phyloP scores from a whole-genome alignment of 2,329 filamentous ascomycete genomes.

The Penicillium sp. region DNA sequence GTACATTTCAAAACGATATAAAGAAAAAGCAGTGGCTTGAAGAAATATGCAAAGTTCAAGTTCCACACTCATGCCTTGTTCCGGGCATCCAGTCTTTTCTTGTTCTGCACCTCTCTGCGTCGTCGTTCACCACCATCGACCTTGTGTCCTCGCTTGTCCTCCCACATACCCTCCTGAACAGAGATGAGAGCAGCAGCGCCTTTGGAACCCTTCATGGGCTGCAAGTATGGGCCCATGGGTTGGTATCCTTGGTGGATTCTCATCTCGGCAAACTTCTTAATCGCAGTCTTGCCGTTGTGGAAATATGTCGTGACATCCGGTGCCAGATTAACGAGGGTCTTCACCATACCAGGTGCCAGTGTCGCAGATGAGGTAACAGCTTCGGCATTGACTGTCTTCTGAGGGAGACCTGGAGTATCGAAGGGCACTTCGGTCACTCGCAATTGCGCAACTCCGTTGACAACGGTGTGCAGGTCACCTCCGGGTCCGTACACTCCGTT shows the following conservation, averaged over 20 bases:
- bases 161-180: slow-evolving; percentile 88
- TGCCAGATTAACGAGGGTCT: slow-evolving; percentile 62
- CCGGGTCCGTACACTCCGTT: slow-evolving; percentile 76
- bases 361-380: slow-evolving; percentile 52
- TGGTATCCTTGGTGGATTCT: slow-evolving; percentile 67
- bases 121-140: slow-evolving; percentile 95
- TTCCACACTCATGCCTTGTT: slow-evolving; percentile 54
- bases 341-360: slow-evolving; percentile 56
- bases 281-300: slow-evolving; percentile 42
- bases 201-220: slow-evolving; percentile 63
- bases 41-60: slow-evolving; percentile 21
- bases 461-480: slow-evolving; percentile 77
- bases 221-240: slow-evolving; percentile 74
- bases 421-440: slow-evolving; percentile 58
- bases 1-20: slow-evolving; percentile 18
- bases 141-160: slow-evolving; percentile 82
- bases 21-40: slow-evolving; percentile 10
- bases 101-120: slow-evolving; percentile 80
- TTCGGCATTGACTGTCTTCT: slow-evolving; percentile 23
- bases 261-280: slow-evolving; percentile 64
- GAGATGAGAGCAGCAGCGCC: slow-evolving; percentile 66
- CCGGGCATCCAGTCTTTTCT: slow-evolving; percentile 77
- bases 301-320: slow-evolving; percentile 58
- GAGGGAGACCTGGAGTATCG: slow-evolving; percentile 31
- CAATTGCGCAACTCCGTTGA: slow-evolving; percentile 60